Base-by-base conservation (phyloP, 148 eudicot genomes). In the Dianthus caryophyllus region DNA sequence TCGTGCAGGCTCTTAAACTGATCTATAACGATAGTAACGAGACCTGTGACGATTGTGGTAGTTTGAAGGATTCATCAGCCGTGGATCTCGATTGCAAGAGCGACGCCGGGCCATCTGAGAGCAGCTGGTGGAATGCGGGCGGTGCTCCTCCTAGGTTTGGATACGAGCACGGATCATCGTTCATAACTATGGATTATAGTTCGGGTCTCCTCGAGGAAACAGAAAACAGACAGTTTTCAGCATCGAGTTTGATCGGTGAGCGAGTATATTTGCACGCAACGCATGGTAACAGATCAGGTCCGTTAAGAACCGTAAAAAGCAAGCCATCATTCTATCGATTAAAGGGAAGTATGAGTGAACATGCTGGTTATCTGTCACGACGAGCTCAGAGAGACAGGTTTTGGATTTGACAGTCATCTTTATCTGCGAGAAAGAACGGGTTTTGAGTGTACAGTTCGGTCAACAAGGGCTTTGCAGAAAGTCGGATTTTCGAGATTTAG, bases 51-150 rank as follows among this genome's bases (percentile, higher is more conserved):
- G 96, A 89, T 72, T 84, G 84, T 49, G 84, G 73, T 52, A 87
- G 90, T 70, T 84, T 77, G 57, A 81, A 77, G 70, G 91, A 88
- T 61, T 93, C 96, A 6, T 89, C 98, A 12, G 84, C 81, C 67
- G 83, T 69, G 9, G 96, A 82, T 72, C 75, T 91, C 50, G 98
- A 89, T 67, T 87, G 76, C 61, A 93, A 83, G 68, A 87, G 85
- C 50, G 98, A 88, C 70, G 25, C 84, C 0, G 84, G 76, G 69
- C 88, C 85, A 26, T 91, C 96, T 6, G 97, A 89, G 59, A 84
- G 95, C 74, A 86, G 96, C 72, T 89, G 98, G 98, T 93, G 98
- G 98, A 87, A 87, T 73, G 83, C 81, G 29, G 91, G 86, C 38
- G 85, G 71, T 9, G 55, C 51, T 2, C 80, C 96, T 21, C 96